A percentile compares a stretch with the other conserved stretches of the same genome.
Evolutionary conservation across 78 protist species (phyloP).

Genomic region (Paratrimastix pyriformis): DNA sequence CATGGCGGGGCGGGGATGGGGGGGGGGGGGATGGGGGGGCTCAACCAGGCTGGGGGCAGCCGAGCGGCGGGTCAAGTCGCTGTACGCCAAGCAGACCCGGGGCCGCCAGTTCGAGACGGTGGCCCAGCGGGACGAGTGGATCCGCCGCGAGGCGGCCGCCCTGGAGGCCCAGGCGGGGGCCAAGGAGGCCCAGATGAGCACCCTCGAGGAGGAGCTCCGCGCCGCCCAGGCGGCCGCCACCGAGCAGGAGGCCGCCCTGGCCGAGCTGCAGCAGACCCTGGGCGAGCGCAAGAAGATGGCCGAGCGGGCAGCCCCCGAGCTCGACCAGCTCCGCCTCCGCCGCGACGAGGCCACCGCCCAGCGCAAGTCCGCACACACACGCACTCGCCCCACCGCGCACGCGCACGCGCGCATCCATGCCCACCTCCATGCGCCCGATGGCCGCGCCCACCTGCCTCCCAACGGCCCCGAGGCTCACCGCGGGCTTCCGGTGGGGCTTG

Average conservation of each 20-base stretch:
- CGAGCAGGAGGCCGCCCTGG: not conserved
- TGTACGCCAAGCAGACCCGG: slow-evolving; percentile 58
- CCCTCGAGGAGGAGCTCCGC: not conserved
- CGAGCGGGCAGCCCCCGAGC: not conserved
- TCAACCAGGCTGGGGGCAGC: too few species aligned
- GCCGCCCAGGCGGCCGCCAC: not conserved
- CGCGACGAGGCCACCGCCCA: too few species aligned
- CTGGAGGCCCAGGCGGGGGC: not conserved
- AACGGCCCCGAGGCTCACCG: not conserved
- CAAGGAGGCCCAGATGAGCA: not conserved
- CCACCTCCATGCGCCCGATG: too few species aligned
- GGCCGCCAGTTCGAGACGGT: slow-evolving; percentile 43
- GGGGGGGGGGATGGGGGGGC: too few species aligned
- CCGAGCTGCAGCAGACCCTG: not conserved
- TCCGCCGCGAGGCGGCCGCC: not conserved
- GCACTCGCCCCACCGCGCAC: too few species aligned
- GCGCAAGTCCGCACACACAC: too few species aligned
- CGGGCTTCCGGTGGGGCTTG: too few species aligned
- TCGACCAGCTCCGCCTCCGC: not conserved
- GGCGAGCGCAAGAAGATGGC: not conserved
- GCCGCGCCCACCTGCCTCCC: too few species aligned
- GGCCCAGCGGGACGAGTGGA: slow-evolving; percentile 52
- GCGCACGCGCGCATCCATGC: too few species aligned
- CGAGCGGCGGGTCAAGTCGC: not conserved
- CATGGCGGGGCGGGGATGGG: too few species aligned